These are phyloP conservation scores for Chaetomiaceae sp. DNA, from an alignment of 2,329 filamentous ascomycete species.

Conservation along the genomic window DNA sequence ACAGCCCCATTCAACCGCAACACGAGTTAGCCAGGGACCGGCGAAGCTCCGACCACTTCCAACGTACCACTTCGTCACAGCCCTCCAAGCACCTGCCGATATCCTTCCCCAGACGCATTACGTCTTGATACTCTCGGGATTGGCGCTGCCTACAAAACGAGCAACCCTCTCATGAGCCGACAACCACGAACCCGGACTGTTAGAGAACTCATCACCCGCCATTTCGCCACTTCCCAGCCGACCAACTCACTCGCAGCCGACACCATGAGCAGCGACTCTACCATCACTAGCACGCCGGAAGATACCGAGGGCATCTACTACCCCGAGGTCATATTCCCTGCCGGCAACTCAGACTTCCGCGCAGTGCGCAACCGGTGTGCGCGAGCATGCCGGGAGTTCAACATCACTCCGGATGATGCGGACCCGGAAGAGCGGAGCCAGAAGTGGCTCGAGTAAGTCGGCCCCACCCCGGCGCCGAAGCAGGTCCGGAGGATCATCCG, in stretches of 20 bases:
- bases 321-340: constrained; percentile 26
- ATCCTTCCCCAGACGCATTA: not conserved
- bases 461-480: not conserved
- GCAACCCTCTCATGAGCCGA: not conserved
- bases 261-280: constrained; percentile 10
- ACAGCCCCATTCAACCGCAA: not conserved
- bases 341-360: constrained; percentile 31
- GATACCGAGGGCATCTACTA: not conserved
- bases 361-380: constrained; percentile 28
- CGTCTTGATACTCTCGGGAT: not conserved
- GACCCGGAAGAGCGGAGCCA: constrained; percentile 26
- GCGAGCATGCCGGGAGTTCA: constrained; percentile 30
- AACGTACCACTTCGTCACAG: too few species aligned
- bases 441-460: constrained; percentile 29
- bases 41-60: not conserved
- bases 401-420: constrained; percentile 30
- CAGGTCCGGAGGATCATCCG: too few species aligned
- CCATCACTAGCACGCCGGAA: not conserved
- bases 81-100: not conserved
- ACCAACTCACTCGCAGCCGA: not conserved
- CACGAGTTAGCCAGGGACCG: not conserved
- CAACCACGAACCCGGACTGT: not conserved
- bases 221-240: not conserved
- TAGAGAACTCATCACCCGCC: not conserved
- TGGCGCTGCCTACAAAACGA: not conserved